phyloP scores from a whole-genome alignment of 805 yeast genomes.

The Lachancea fermentati region DNA sequence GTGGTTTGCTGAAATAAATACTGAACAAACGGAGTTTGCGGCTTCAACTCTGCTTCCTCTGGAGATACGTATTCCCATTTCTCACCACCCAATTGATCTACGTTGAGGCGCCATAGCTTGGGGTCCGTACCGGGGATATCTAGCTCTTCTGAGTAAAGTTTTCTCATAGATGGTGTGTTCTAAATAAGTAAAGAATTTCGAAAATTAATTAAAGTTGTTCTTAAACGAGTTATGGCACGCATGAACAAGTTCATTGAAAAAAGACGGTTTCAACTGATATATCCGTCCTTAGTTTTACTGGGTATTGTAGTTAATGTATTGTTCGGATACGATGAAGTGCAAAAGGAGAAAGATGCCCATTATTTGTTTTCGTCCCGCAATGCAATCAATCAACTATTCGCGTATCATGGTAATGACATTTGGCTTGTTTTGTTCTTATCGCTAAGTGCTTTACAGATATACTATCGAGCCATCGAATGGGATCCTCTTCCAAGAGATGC shows the following conservation, averaged over 20 bases:
- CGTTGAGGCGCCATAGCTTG: slow-evolving; percentile 64
- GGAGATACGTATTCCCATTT: slow-evolving; percentile 65
- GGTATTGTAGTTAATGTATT: slow-evolving; percentile 19
- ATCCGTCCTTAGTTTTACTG: slow-evolving; percentile 15
- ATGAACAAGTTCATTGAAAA: slow-evolving; percentile 5
- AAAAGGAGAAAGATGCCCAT: slow-evolving; percentile 14
- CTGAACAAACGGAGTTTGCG: slow-evolving; percentile 52
- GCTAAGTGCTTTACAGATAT: slow-evolving; percentile 19
- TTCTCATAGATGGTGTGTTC: background rate
- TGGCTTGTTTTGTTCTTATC: slow-evolving; percentile 25
- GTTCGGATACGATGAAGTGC: slow-evolving; percentile 16
- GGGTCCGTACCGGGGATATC: slow-evolving; percentile 67
- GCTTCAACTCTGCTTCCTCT: slow-evolving; percentile 36
- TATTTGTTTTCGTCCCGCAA: slow-evolving; percentile 27
- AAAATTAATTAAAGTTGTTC: background rate
- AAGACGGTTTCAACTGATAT: slow-evolving; percentile 7
- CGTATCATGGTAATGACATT: slow-evolving; percentile 32
- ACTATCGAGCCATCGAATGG: slow-evolving; percentile 8
- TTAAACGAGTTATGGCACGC: background rate
- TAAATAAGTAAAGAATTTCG: background rate
- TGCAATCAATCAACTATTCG: slow-evolving; percentile 31
- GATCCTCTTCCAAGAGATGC: slow-evolving; percentile 15
- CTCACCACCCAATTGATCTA: slow-evolving; percentile 70
- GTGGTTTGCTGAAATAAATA: slow-evolving; percentile 44
- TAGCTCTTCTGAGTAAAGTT: slow-evolving; percentile 59